phyloP scores from a whole-genome alignment of 441 rosid genomes.

The Pelargonium citronellum region DNA sequence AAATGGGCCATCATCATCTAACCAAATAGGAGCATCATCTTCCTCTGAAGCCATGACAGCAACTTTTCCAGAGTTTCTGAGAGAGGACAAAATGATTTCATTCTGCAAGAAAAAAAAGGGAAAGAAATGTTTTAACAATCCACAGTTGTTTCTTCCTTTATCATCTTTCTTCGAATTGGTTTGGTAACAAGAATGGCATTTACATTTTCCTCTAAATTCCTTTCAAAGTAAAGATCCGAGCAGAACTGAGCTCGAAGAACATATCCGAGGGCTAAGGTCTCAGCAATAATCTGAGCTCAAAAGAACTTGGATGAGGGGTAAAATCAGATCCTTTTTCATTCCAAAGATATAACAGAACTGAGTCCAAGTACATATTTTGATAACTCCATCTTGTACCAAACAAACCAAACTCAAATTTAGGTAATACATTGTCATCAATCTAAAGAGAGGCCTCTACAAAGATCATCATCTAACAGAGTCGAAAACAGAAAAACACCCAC shows the following conservation, averaged over 20 bases:
- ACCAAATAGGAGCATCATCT: conserved; percentile 70
- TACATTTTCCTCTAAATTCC: no score
- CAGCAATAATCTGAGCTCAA: no score
- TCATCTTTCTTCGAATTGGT: background rate
- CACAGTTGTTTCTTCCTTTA: background rate
- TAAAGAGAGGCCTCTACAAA: no score
- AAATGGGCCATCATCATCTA: conserved; percentile 60
- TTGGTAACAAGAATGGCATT: background rate
- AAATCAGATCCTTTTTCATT: background rate
- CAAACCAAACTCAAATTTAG: no score
- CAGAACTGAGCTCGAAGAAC: no score
- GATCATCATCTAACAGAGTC: no score
- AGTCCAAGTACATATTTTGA: background rate
- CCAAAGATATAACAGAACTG: background rate
- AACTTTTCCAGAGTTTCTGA: conserved; percentile 73
- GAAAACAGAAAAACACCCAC: no score
- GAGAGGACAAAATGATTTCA: conserved; percentile 68
- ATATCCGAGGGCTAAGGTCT: no score
- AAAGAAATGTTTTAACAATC: background rate
- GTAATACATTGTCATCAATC: no score
- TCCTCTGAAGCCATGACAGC: conserved; percentile 96
- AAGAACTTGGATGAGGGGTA: background rate
- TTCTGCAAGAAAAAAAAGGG: conserved; percentile 43
- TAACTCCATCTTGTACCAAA: background rate
- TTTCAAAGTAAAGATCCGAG: no score